These are phyloP conservation scores for Coniochaeta sp. DNA, from an alignment of 2,329 filamentous ascomycete species.

Conservation along the genomic window DNA sequence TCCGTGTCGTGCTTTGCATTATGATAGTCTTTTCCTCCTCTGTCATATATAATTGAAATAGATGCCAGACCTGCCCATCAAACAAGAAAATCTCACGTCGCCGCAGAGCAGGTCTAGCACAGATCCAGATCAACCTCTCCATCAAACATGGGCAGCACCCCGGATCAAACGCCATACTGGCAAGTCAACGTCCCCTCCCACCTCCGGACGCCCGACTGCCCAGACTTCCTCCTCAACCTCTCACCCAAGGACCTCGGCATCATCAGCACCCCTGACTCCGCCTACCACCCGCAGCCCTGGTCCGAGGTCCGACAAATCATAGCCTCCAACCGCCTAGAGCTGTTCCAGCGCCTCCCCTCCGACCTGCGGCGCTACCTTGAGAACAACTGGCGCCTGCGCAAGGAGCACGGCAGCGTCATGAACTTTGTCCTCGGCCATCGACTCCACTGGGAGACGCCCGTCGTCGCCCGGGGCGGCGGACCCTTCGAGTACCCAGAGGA, in stretches of 20 bases:
- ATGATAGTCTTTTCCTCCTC: too few species aligned
- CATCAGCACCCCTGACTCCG: slow-evolving; percentile 60
- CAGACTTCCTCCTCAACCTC: slow-evolving; percentile 57
- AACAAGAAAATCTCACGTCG: too few species aligned
- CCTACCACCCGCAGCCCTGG: slow-evolving; percentile 63
- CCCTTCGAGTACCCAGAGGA: slow-evolving; percentile 46
- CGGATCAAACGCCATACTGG: slow-evolving; percentile 57
- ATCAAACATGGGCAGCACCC: neutral
- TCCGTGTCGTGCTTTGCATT: neutral
- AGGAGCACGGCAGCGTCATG: slow-evolving; percentile 68
- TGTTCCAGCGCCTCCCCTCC: slow-evolving; percentile 69
- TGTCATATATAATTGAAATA: too few species aligned
- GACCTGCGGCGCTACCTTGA: slow-evolving; percentile 71
- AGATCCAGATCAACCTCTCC: neutral
- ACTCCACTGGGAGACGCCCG: slow-evolving; percentile 56
- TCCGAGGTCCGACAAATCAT: slow-evolving; percentile 57
- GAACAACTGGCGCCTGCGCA: slow-evolving; percentile 57
- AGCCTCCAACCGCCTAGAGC: slow-evolving; percentile 58
- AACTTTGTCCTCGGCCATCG: slow-evolving; percentile 65
- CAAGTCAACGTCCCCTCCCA: slow-evolving; percentile 65
- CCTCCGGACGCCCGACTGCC: slow-evolving; percentile 59
- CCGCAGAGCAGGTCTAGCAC: too few species aligned
- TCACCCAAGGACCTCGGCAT: slow-evolving; percentile 62
- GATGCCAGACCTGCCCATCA: too few species aligned
- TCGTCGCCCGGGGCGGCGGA: slow-evolving; percentile 22